Conservation (phyloP, 306 rosid genomes). For the Cicer bijugum region DNA sequence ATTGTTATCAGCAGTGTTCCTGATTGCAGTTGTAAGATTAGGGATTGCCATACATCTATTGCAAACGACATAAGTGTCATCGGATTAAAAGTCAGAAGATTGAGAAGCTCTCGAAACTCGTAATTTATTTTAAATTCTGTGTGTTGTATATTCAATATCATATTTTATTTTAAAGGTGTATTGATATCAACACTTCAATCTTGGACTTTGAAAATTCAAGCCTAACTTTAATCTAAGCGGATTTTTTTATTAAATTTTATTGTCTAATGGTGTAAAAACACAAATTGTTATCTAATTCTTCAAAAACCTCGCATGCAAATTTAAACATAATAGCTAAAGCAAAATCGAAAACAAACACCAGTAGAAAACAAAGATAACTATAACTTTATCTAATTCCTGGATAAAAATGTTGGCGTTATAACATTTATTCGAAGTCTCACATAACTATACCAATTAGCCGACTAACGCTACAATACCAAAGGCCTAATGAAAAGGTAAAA, state of each 20-base stretch:
- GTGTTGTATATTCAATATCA: no score
- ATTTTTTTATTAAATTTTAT: no score
- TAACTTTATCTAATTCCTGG: neutral
- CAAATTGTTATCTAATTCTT: neutral
- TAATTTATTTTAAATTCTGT: no score
- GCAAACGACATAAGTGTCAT: neutral
- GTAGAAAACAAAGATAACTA: neutral
- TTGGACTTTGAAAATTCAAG: neutral
- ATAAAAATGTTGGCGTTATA: slow-evolving; percentile 8
- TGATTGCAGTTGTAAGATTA: neutral
- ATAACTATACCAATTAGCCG: slow-evolving; percentile 26
- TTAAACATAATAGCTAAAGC: neutral
- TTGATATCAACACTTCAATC: no score
- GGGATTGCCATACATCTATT: neutral
- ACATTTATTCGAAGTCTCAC: slow-evolving; percentile 31
- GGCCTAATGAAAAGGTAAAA: neutral
- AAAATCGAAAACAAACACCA: neutral
- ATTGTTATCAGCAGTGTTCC: slow-evolving; percentile 3
- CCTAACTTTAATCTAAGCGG: neutral
- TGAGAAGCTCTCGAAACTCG: neutral
- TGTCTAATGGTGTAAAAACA: neutral
- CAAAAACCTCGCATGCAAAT: neutral
- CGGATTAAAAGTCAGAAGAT: neutral
- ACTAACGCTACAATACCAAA: slow-evolving; percentile 1
- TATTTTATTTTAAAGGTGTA: no score